Conservation (phyloP, 2,329 filamentous ascomycete genomes). For the Chaetomium globosum region DNA sequence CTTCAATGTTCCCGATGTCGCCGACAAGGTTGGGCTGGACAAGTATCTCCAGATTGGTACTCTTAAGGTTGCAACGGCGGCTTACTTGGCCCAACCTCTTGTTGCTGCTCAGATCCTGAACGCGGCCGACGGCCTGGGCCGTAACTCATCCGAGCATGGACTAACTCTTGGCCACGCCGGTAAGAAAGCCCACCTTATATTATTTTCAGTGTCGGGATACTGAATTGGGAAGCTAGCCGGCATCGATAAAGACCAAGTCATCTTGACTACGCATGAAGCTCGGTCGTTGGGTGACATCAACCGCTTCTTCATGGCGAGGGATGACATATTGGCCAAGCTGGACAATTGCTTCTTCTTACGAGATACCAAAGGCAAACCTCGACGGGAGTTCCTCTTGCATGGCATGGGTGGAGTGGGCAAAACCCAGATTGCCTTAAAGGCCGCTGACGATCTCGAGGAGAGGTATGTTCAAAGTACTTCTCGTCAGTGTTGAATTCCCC, state of each 20-base stretch:
- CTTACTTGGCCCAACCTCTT: slow-evolving; percentile 31
- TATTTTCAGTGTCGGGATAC: background rate
- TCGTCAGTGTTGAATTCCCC: background rate
- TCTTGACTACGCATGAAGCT: slow-evolving; percentile 17
- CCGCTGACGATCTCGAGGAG: slow-evolving; percentile 32
- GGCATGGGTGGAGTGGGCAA: slow-evolving; percentile 42
- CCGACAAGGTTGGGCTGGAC: slow-evolving; percentile 34
- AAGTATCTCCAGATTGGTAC: slow-evolving; percentile 37
- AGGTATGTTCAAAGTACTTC: slow-evolving; percentile 25
- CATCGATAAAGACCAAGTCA: slow-evolving; percentile 28
- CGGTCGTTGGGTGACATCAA: slow-evolving; percentile 28
- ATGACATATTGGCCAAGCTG: slow-evolving; percentile 33
- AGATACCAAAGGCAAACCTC: slow-evolving; percentile 6
- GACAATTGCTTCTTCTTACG: slow-evolving; percentile 26
- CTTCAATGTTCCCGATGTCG: slow-evolving; percentile 37
- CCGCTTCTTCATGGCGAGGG: slow-evolving; percentile 37
- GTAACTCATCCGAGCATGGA: slow-evolving; percentile 13
- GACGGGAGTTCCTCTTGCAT: slow-evolving; percentile 37
- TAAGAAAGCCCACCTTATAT: slow-evolving; percentile 15
- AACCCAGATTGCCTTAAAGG: slow-evolving; percentile 40
- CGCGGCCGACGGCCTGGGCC: slow-evolving; percentile 30
- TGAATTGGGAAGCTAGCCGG: slow-evolving; percentile 16
- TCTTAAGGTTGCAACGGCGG: slow-evolving; percentile 34
- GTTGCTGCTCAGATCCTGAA: slow-evolving; percentile 30
- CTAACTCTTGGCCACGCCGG: slow-evolving; percentile 33